phyloP scores from a whole-genome alignment of 306 rosid species.

The Dalbergia oliveri region DNA sequence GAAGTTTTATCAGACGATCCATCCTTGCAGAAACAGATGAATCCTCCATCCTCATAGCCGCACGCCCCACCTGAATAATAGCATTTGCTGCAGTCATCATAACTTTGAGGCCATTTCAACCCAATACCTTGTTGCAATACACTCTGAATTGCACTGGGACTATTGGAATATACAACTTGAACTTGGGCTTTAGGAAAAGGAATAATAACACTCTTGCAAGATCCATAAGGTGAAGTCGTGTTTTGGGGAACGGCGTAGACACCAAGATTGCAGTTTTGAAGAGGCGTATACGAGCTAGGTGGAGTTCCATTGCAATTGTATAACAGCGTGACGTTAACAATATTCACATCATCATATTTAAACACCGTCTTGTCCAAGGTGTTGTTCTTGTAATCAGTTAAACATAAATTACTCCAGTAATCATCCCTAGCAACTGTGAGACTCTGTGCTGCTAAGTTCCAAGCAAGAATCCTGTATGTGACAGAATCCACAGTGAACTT shows the following conservation, averaged over 20 bases:
- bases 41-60: slow-evolving; percentile 18
- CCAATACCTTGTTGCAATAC: slow-evolving; percentile 9
- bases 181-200: background rate
- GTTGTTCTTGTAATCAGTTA: background rate
- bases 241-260: background rate
- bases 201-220: background rate
- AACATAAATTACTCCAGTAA: background rate
- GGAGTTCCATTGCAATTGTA: slow-evolving; percentile 10
- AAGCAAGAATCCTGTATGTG: slow-evolving; percentile 40
- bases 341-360: background rate
- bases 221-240: background rate
- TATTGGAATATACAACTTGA: rapidly evolving
- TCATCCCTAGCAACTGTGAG: slow-evolving; percentile 51
- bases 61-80: slow-evolving; percentile 27
- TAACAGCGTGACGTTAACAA: background rate
- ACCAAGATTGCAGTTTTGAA: background rate
- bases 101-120: background rate
- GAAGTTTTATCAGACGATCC: background rate
- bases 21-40: slow-evolving; percentile 50
- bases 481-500: background rate
- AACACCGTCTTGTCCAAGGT: slow-evolving; percentile 20
- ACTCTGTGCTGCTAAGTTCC: background rate
- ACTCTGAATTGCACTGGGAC: background rate
- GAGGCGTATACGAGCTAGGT: too few relatives aligned
- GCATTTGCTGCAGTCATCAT: background rate